These are phyloP conservation scores for Pleoardoris graminearum DNA, from an alignment of 2,329 filamentous ascomycete species.

Conservation along the genomic window DNA sequence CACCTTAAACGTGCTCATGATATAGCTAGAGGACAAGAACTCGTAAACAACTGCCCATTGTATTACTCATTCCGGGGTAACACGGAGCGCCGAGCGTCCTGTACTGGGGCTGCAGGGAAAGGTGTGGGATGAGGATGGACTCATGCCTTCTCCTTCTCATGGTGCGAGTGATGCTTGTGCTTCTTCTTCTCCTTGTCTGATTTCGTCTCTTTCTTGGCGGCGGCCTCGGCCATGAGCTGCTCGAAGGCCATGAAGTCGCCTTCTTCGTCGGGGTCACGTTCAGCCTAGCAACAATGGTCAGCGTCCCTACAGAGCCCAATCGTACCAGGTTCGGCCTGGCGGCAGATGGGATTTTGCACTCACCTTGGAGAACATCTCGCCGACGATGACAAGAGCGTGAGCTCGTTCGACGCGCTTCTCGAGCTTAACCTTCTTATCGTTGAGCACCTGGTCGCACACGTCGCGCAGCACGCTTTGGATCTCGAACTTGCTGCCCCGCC, in stretches of 20 bases:
- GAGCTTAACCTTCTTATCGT: slow-evolving; percentile 75
- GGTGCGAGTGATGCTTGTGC: slow-evolving; percentile 30
- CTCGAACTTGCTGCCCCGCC: slow-evolving; percentile 96
- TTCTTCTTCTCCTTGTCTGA: slow-evolving; percentile 62
- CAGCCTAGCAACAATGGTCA: slow-evolving; percentile 61
- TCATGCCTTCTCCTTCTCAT: slow-evolving; percentile 32
- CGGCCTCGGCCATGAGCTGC: slow-evolving; percentile 94
- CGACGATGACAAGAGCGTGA: slow-evolving; percentile 83
- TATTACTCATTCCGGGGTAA: not conserved
- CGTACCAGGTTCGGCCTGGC: not conserved
- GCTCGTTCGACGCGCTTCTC: slow-evolving; percentile 89
- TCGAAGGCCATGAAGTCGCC: slow-evolving; percentile 99
- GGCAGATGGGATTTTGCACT: slow-evolving; percentile 18
- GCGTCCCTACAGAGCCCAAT: too few relatives aligned
- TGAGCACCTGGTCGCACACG: slow-evolving; percentile 86
- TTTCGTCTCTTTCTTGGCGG: slow-evolving; percentile 85
- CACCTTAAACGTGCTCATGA: not conserved
- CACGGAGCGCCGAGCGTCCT: not conserved
- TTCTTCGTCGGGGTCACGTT: slow-evolving; percentile 91
- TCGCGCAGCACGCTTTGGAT: slow-evolving; percentile 95
- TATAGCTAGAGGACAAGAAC: not conserved
- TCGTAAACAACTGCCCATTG: not conserved
- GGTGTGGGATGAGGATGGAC: not conserved
- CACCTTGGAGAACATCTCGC: slow-evolving; percentile 88
- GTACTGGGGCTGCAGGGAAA: not conserved